Evolutionary conservation across 257 asterid genomes (phyloP).

Genomic region (Solanum pinnatisectum): DNA sequence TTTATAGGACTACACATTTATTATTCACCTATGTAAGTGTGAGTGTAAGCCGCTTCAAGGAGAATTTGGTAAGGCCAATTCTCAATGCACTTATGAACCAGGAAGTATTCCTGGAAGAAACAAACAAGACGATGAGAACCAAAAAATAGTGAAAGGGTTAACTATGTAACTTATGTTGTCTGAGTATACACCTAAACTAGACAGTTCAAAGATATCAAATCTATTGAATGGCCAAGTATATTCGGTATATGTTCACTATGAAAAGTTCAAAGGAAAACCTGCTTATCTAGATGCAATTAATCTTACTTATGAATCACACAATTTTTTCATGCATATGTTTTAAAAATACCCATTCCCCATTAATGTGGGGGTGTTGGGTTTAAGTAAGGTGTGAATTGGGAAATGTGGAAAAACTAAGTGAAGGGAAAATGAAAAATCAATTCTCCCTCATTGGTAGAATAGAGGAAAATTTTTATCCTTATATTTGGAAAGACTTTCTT

Average conservation of each 20-base stretch:
- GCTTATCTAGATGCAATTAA: neutral
- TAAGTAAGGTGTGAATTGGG: neutral
- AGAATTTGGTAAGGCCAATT: too few species aligned
- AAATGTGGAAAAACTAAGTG: neutral
- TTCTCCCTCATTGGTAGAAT: neutral
- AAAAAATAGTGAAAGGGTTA: neutral
- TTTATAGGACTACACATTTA: neutral
- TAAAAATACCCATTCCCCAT: neutral
- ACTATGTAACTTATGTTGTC: neutral
- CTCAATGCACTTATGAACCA: too few species aligned
- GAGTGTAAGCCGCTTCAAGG: neutral
- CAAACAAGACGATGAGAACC: neutral
- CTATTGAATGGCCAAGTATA: neutral
- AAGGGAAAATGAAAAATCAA: neutral
- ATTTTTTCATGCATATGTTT: neutral
- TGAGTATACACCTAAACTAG: neutral
- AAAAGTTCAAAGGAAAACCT: neutral
- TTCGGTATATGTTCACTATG: neutral
- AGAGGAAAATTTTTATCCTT: neutral
- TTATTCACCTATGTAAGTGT: neutral
- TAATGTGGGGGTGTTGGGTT: neutral
- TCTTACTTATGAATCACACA: neutral
- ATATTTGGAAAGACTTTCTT: neutral
- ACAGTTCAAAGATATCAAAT: neutral
- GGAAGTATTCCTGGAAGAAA: neutral